A percentile compares a stretch with the other conserved stretches of the same genome.
Evolutionary conservation across 768 basidiomycete species (phyloP).

Genomic region (Kwoniella bestiolae): DNA sequence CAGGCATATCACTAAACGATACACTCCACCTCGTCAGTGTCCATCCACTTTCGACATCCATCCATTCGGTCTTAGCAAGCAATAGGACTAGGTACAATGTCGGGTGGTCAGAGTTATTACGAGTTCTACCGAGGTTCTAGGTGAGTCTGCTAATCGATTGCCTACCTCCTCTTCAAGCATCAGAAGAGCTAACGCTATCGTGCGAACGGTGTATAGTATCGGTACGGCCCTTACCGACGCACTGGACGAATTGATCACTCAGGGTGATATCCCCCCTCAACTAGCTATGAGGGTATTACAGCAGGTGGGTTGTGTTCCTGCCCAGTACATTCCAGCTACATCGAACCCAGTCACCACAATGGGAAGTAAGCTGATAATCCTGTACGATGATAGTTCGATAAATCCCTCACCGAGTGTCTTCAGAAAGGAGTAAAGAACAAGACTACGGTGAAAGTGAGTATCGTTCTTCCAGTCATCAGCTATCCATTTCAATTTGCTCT

Average conservation of each 20-base stretch:
- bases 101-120: slow-evolving; percentile 46
- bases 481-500: background rate
- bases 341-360: no score
- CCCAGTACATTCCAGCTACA: no score
- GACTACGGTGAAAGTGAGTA: slow-evolving; percentile 81
- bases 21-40: no score
- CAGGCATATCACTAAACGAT: no score
- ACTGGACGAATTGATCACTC: slow-evolving; percentile 96
- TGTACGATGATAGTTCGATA: slow-evolving; percentile 71
- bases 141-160: slow-evolving; percentile 27
- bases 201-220: slow-evolving; percentile 65
- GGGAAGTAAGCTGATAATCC: background rate
- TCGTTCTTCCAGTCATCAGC: no score
- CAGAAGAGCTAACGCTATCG: background rate
- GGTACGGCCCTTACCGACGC: slow-evolving; percentile 98
- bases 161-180: no score
- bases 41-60: background rate
- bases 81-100: slow-evolving; percentile 12
- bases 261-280: slow-evolving; percentile 94
- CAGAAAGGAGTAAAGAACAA: slow-evolving; percentile 93
- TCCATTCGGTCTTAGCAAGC: background rate
- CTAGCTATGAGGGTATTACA: slow-evolving; percentile 98
- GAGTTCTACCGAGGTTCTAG: slow-evolving; percentile 54
- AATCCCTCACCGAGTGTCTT: slow-evolving; percentile 88
- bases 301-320: slow-evolving; percentile 84